Evolutionary conservation across 345 rosid genomes (phyloP).

Genomic region (Brassica napus): DNA sequence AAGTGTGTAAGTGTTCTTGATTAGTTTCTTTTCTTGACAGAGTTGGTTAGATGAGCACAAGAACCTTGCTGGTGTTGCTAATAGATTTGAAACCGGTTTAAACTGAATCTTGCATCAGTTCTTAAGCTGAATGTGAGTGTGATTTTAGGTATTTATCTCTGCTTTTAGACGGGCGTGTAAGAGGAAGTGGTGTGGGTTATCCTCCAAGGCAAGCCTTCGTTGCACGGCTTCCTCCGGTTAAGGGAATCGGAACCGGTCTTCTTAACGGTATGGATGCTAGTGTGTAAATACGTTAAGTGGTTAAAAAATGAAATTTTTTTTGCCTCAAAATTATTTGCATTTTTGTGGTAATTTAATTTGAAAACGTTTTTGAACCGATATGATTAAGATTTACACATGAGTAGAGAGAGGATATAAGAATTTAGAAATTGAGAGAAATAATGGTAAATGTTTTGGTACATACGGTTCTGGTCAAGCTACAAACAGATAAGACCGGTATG

Average conservation of each 20-base stretch:
- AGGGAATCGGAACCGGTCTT: slow-evolving; percentile 89
- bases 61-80: slow-evolving; percentile 70
- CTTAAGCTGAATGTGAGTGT: slow-evolving; percentile 10
- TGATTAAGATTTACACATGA: not conserved
- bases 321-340: not conserved
- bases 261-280: slow-evolving; percentile 95
- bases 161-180: slow-evolving; percentile 88
- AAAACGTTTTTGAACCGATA: not conserved
- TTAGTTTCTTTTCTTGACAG: not conserved
- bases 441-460: slow-evolving; percentile 23
- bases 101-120: not conserved
- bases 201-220: slow-evolving; percentile 98
- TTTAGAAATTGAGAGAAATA: not conserved
- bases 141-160: slow-evolving; percentile 72
- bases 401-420: not conserved
- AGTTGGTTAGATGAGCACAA: slow-evolving; percentile 93
- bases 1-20: not conserved
- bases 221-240: slow-evolving; percentile 82
- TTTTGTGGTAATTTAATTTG: not conserved
- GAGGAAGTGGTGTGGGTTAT: slow-evolving; percentile 87
- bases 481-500: slow-evolving; percentile 25
- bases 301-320: too few relatives aligned
- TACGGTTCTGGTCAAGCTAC: slow-evolving; percentile 31
- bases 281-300: slow-evolving; percentile 40
- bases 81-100: not conserved